Base-by-base conservation (phyloP, 768 basidiomycete genomes). In the Phlebiopsis flavidoalba region DNA sequence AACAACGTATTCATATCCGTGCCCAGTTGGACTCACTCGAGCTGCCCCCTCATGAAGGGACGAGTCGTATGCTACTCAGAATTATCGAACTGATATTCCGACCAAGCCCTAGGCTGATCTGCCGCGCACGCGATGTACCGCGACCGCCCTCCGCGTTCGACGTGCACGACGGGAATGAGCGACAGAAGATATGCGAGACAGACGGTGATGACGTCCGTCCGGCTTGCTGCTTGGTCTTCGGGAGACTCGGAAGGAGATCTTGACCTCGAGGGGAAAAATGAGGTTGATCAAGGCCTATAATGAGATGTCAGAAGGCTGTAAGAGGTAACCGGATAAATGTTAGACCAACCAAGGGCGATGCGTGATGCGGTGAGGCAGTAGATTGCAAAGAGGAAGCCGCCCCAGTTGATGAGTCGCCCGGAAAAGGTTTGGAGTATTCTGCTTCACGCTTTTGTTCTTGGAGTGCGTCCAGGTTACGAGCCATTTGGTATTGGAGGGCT, bases 11-110 rank as follows among this genome's bases (percentile, higher is more conserved):
- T 31, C 6, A 2, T 31, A 31, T 31, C 6, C 26, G n/a, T n/a
- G 6, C 26, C 6, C 45, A 2, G 15, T 19, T 50, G 52, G 33
- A 67, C 77, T 61, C 59, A 81, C 88, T 65, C 84, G 75, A 0
- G 87, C 84, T 22, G 87, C 90, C 12, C 87, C 86, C n/a, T n/a
- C n/a, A 17, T 78, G 75, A 64, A 94, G 73, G n/a, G 5, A 93
- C 88, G 3, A 83, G 75, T 35, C 89, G 77, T 36, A 94, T 80
- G 60, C 87, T 90, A 51, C 81, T 85, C 17, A 90, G 66, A 60
- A 94, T 88, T 69, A 94, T 89, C 51, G n/a, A n/a, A n/a, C n/a
- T n/a, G n/a, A n/a, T n/a, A 83, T 73, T 14, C 92, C 92, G 31
- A 93, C 88, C 14, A 94, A 78, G 1, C 77, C n/a, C 74, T 8